Evolutionary conservation across 2,329 filamentous ascomycete species (phyloP).

Genomic region (Epichloe sibirici): DNA sequence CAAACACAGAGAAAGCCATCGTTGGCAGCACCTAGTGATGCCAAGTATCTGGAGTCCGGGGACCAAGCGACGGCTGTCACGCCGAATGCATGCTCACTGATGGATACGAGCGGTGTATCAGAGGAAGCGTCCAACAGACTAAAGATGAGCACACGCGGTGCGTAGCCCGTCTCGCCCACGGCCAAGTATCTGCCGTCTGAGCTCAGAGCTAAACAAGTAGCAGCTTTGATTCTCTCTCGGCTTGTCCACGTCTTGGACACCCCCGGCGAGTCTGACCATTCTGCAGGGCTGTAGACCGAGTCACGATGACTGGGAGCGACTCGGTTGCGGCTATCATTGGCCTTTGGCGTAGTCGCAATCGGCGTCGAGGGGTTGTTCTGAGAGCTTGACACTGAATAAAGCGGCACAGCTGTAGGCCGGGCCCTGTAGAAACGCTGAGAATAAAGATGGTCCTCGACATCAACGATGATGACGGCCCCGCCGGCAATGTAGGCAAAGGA

Average conservation of each 20-base stretch:
- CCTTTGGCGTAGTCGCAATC: constrained; percentile 41
- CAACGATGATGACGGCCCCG: constrained; percentile 82
- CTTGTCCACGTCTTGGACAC: constrained; percentile 70
- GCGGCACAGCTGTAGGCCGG: constrained; percentile 60
- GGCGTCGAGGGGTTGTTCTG: constrained; percentile 38
- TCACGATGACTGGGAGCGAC: constrained; percentile 35
- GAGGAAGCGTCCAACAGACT: constrained; percentile 67
- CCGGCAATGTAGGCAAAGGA: constrained; percentile 88
- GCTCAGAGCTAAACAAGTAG: constrained; percentile 81
- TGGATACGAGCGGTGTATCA: constrained; percentile 70
- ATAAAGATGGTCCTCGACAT: constrained; percentile 55
- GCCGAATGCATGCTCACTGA: constrained; percentile 83
- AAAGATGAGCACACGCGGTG: constrained; percentile 82
- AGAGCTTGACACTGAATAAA: constrained; percentile 43
- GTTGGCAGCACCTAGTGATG: constrained; percentile 77
- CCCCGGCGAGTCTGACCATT: constrained; percentile 48
- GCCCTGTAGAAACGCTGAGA: constrained; percentile 86
- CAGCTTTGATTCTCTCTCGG: constrained; percentile 85
- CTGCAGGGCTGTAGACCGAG: constrained; percentile 30
- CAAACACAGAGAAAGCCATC: constrained; percentile 92
- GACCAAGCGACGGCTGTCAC: constrained; percentile 86
- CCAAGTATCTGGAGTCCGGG: constrained; percentile 71
- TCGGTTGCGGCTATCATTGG: constrained; percentile 51
- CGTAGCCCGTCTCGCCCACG: constrained; percentile 91
- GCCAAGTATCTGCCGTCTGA: constrained; percentile 78